These are phyloP conservation scores for Podospora conica DNA, from an alignment of 495 filamentous ascomycete species.

Conservation along the genomic window DNA sequence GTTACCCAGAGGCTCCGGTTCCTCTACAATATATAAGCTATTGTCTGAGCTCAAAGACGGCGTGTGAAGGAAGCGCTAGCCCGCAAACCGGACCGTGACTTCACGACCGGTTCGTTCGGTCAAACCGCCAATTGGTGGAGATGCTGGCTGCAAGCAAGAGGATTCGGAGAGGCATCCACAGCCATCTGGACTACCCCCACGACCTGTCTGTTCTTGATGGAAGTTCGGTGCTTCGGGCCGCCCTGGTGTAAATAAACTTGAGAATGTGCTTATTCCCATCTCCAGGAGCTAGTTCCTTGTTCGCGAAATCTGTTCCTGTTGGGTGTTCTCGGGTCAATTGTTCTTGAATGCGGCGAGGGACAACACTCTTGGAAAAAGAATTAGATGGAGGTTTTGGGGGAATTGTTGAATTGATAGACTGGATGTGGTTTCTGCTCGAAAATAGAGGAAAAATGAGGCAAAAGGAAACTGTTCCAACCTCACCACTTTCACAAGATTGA, in stretches of 20 bases:
- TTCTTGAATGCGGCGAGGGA: neutral
- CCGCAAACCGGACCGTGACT: neutral
- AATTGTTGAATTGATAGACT: too few species aligned
- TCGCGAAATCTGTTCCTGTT: neutral
- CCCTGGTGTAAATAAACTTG: neutral
- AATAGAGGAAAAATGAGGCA: too few species aligned
- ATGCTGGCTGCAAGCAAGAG: neutral
- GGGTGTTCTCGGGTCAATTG: neutral
- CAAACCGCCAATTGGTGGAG: neutral
- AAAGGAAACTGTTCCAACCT: too few species aligned
- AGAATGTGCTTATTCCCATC: neutral
- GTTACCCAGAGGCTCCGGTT: neutral
- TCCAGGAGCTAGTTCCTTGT: too few species aligned
- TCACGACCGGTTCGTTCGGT: neutral
- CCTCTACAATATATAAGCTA: neutral
- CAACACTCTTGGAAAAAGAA: too few species aligned
- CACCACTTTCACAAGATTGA: too few species aligned
- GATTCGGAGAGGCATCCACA: neutral
- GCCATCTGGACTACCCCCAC: neutral
- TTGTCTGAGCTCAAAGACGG: too few species aligned
- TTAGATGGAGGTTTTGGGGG: too few species aligned
- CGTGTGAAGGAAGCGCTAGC: neutral
- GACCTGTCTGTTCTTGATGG: neutral
- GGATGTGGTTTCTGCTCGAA: too few species aligned
- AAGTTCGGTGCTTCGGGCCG: neutral